Percentiles rank a stretch among this genome's conserved stretches.
These are phyloP conservation scores for Pontederia paniculata DNA, from an alignment of 176 grass and related monocot genomes.

Conservation along the genomic window DNA sequence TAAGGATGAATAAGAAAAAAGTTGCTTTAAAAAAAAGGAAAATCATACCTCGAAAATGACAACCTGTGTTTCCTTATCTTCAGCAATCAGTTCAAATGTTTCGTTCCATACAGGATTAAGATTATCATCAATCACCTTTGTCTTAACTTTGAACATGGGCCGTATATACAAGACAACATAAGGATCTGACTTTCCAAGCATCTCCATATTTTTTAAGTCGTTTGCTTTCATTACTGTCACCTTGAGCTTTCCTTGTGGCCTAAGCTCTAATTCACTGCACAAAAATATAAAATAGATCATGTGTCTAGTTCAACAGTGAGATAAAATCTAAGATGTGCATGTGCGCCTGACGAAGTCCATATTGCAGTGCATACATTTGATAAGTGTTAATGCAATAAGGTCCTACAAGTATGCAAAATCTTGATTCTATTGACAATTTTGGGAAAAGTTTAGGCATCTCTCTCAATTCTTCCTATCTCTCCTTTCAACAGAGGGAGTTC, in stretches of 20 bases:
- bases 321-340: background rate
- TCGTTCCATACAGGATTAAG: conserved; percentile 86
- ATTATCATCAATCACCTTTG: conserved; percentile 77
- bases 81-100: conserved; percentile 66
- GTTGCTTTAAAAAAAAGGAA: too few relatives aligned
- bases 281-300: conserved; percentile 11
- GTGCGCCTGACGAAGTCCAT: too few relatives aligned
- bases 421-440: too few relatives aligned
- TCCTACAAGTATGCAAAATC: too few relatives aligned
- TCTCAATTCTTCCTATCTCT: too few relatives aligned
- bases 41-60: conserved; percentile 49
- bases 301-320: background rate
- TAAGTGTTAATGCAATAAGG: too few relatives aligned
- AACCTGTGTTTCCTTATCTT: conserved; percentile 90
- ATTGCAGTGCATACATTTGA: too few relatives aligned
- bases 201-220: conserved; percentile 79
- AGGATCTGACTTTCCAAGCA: conserved; percentile 95
- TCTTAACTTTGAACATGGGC: conserved; percentile 92
- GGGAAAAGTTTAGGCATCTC: too few relatives aligned
- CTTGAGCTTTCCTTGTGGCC: conserved; percentile 69
- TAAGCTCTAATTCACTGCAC: conserved; percentile 88
- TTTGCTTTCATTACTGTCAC: conserved; percentile 61
- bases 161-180: conserved; percentile 77
- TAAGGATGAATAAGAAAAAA: too few relatives aligned
- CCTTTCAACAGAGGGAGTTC: too few relatives aligned